These are phyloP conservation scores for Coemansia sp. DNA, from an alignment of 192 early-diverging fungal genomes.

Conservation along the genomic window DNA sequence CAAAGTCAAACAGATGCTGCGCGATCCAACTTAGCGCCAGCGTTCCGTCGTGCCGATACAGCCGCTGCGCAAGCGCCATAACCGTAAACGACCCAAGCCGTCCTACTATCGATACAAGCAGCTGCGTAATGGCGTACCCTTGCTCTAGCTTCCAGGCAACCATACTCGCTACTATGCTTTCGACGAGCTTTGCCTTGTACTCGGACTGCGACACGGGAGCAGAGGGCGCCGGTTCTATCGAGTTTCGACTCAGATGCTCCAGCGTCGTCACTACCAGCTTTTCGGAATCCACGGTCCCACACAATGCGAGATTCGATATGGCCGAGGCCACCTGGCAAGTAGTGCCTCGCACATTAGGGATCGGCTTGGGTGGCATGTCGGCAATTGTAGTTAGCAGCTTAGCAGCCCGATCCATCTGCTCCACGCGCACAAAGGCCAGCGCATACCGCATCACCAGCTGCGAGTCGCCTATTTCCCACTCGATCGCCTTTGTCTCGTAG, in stretches of 20 bases:
- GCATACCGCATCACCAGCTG: conserved; percentile 25
- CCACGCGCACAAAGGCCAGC: conserved; percentile 16
- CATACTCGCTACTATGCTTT: neutral
- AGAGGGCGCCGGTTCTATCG: conserved; percentile 7
- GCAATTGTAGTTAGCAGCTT: conserved; percentile 17
- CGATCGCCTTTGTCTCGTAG: conserved; percentile 3
- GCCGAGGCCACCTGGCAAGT: conserved; percentile 7
- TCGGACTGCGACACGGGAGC: neutral
- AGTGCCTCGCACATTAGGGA: neutral
- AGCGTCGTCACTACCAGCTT: neutral
- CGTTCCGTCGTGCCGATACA: neutral
- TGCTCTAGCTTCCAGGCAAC: neutral
- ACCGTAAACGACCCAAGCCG: neutral
- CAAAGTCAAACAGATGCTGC: conserved; percentile 6
- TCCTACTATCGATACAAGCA: neutral
- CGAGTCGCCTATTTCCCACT: conserved; percentile 6
- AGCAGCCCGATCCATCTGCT: neutral
- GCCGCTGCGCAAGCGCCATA: neutral
- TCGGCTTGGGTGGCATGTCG: conserved; percentile 23
- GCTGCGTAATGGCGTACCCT: neutral
- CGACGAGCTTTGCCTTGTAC: neutral
- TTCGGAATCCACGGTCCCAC: neutral
- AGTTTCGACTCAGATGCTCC: neutral
- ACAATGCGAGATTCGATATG: neutral
- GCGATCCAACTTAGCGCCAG: conserved; percentile 19